Evolutionary conservation across 352 stramenopile species (phyloP).

Genomic region (Phytopythium helicoides): DNA sequence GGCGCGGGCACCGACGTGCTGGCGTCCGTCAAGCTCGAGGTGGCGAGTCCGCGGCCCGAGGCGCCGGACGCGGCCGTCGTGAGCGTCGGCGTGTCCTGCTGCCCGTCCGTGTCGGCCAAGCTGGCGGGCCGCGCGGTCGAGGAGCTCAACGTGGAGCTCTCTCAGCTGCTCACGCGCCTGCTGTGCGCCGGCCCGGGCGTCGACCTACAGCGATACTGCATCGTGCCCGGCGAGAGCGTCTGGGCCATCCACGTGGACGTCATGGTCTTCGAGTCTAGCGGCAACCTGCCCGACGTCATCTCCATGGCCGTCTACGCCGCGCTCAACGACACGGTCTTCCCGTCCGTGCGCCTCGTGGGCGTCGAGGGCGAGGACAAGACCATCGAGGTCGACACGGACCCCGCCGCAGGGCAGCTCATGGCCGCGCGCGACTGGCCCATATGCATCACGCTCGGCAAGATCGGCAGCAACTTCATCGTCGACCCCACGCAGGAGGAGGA

Average conservation of each 20-base stretch:
- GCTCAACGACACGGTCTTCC: conserved; percentile 77
- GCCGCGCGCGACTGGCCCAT: conserved; percentile 57
- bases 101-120: conserved; percentile 72
- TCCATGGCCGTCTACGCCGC: conserved; percentile 81
- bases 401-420: conserved; percentile 55
- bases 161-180: conserved; percentile 71
- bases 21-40: conserved; percentile 77
- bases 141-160: conserved; percentile 78
- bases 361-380: conserved; percentile 75
- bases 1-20: conserved; percentile 69
- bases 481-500: conserved; percentile 76
- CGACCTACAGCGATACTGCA: conserved; percentile 58
- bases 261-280: conserved; percentile 77
- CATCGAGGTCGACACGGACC: conserved; percentile 75
- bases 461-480: conserved; percentile 64
- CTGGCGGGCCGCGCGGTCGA: conserved; percentile 63
- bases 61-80: conserved; percentile 52
- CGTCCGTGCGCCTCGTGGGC: conserved; percentile 61
- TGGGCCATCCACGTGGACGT: conserved; percentile 74
- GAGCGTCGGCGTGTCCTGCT: conserved; percentile 55
- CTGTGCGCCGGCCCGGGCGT: conserved; percentile 48
- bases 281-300: conserved; percentile 72
- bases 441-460: conserved; percentile 74
- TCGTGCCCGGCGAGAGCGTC: conserved; percentile 71
- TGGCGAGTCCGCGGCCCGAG: conserved; percentile 41